phyloP scores from a whole-genome alignment of 305 asterid genomes.

The Solanum hybrid region DNA sequence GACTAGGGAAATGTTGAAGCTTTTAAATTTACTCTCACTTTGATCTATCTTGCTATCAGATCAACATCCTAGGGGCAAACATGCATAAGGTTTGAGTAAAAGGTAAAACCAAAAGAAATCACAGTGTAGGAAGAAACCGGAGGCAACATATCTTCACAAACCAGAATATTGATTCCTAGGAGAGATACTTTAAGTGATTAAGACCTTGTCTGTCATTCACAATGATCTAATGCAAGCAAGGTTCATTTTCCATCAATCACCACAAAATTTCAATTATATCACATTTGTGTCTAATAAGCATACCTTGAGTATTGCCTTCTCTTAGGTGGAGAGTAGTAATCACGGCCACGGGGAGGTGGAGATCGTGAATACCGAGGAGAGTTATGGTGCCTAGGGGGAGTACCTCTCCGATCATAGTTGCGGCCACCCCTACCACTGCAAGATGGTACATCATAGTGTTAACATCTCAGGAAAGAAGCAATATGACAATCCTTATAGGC shows the following conservation, averaged over 20 bases:
- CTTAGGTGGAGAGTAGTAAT: constrained; percentile 71
- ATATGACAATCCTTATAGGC: background rate
- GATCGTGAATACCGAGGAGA: constrained; percentile 60
- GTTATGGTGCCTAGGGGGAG: constrained; percentile 23
- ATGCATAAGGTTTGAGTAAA: background rate
- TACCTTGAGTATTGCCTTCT: constrained; percentile 59
- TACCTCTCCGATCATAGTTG: constrained; percentile 64
- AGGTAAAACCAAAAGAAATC: background rate
- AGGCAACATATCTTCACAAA: background rate
- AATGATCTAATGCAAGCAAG: background rate
- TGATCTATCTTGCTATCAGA: background rate
- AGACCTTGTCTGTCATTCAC: background rate
- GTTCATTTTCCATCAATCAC: background rate
- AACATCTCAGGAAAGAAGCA: background rate
- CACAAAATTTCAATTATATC: background rate
- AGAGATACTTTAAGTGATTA: background rate
- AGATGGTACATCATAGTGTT: background rate
- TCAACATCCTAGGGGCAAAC: background rate
- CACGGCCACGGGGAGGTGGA: constrained; percentile 61
- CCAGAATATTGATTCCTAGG: background rate
- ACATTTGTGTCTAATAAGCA: background rate
- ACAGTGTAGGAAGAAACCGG: background rate
- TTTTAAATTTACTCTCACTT: background rate
- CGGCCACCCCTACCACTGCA: constrained; percentile 36
- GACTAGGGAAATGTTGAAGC: background rate